phyloP scores from a whole-genome alignment of 257 asterid species.

The Gynochthodes officinalis region DNA sequence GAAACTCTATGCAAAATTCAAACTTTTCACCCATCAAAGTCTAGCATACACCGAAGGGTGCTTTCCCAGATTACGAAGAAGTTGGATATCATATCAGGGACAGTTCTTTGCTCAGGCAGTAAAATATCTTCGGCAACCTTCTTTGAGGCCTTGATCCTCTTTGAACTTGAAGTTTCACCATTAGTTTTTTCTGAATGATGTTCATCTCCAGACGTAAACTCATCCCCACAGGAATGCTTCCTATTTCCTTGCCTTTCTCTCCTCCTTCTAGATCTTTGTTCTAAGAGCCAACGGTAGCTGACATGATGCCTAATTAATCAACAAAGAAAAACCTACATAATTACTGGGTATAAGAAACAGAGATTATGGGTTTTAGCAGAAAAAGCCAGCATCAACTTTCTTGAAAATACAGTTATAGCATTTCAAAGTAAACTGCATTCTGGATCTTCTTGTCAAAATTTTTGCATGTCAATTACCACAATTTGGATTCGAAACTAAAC shows the following conservation, averaged over 20 bases:
- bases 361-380: neutral
- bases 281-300: neutral
- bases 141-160: slow-evolving; percentile 8
- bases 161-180: slow-evolving; percentile 9
- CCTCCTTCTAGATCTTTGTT: neutral
- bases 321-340: neutral
- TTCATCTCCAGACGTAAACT: slow-evolving; percentile 4
- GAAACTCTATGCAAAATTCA: neutral
- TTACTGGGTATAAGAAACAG: neutral
- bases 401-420: too few relatives aligned
- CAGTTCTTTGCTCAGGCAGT: slow-evolving; percentile 13
- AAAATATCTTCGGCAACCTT: slow-evolving; percentile 1
- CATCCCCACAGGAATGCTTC: slow-evolving; percentile 1
- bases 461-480: neutral
- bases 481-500: too few relatives aligned
- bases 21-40: slow-evolving; percentile 15
- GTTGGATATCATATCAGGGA: slow-evolving; percentile 22
- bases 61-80: slow-evolving; percentile 20
- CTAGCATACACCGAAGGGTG: slow-evolving; percentile 19
- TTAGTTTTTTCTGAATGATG: neutral
- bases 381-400: neutral
- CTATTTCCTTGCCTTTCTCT: neutral
- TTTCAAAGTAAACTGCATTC: neutral
- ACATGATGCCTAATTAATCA: slow-evolving; percentile 6
- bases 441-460: neutral